Percentiles rank a stretch among this genome's conserved stretches.
Conservation (phyloP, 2,329 filamentous ascomycete species). For the Fusarium albidum region DNA sequence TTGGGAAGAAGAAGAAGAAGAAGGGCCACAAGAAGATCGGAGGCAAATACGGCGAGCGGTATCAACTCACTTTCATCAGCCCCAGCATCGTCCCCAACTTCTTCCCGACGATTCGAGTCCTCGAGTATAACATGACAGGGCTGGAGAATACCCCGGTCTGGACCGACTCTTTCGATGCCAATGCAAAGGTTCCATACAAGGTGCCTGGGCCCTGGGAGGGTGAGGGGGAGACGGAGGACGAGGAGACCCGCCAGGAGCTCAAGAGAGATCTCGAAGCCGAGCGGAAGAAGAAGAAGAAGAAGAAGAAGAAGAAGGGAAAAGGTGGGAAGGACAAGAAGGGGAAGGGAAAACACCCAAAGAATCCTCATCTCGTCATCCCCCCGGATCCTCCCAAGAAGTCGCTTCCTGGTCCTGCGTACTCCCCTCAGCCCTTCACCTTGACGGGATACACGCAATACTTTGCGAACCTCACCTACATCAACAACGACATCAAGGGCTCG, state of each 20-base stretch:
- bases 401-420: constrained; percentile 89
- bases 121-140: constrained; percentile 91
- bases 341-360: constrained; percentile 53
- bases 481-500: constrained; percentile 69
- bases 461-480: constrained; percentile 90
- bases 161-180: constrained; percentile 46
- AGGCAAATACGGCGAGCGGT: constrained; percentile 85
- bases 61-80: constrained; percentile 79
- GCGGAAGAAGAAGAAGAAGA: constrained; percentile 45
- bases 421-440: constrained; percentile 80
- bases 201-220: constrained; percentile 34
- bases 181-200: constrained; percentile 9
- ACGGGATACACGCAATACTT: constrained; percentile 89
- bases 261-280: constrained; percentile 39
- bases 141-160: constrained; percentile 66
- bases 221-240: constrained; percentile 40
- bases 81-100: constrained; percentile 94
- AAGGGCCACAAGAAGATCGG: constrained; percentile 65
- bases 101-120: constrained; percentile 87
- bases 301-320: constrained; percentile 48
- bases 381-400: constrained; percentile 74
- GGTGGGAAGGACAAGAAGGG: constrained; percentile 56
- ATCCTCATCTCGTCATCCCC: constrained; percentile 72
- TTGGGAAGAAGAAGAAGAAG: constrained; percentile 49
- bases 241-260: constrained; percentile 38